phyloP scores from a whole-genome alignment of 805 yeast species.

The Dipodascus geniculatus region DNA sequence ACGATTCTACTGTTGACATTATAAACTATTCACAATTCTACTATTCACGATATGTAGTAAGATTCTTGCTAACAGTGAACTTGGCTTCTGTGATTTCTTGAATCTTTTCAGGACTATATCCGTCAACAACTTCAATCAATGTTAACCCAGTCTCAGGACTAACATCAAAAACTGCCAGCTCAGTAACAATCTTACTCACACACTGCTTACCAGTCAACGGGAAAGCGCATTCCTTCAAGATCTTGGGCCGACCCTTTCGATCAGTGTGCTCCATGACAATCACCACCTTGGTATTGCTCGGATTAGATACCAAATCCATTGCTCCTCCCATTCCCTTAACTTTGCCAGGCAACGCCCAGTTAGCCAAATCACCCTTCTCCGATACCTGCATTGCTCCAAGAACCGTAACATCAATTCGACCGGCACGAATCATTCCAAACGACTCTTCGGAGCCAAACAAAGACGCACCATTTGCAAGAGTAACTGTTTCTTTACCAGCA shows the following conservation, averaged over 20 bases:
- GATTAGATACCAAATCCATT: slow-evolving; percentile 36
- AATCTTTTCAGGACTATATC: slow-evolving; percentile 26
- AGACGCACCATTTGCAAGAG: slow-evolving; percentile 30
- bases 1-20: background rate
- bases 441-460: slow-evolving; percentile 36
- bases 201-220: slow-evolving; percentile 33
- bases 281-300: slow-evolving; percentile 29
- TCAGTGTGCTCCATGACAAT: slow-evolving; percentile 35
- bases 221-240: slow-evolving; percentile 29
- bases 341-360: slow-evolving; percentile 36
- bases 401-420: slow-evolving; percentile 30
- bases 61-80: slow-evolving; percentile 20
- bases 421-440: slow-evolving; percentile 34
- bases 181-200: slow-evolving; percentile 33
- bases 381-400: slow-evolving; percentile 36
- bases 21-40: background rate
- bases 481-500: slow-evolving; percentile 37
- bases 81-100: slow-evolving; percentile 27
- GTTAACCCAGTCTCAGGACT: slow-evolving; percentile 26
- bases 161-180: slow-evolving; percentile 33
- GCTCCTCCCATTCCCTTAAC: slow-evolving; percentile 41
- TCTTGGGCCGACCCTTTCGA: slow-evolving; percentile 33
- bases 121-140: slow-evolving; percentile 28
- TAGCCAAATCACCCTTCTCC: slow-evolving; percentile 32
- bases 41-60: slow-evolving; percentile 1